Evolutionary conservation across 73 alveolate species (phyloP), one percentile per base, ranked within the genome.

Genomic region (Paramecium caudatum): DNA sequence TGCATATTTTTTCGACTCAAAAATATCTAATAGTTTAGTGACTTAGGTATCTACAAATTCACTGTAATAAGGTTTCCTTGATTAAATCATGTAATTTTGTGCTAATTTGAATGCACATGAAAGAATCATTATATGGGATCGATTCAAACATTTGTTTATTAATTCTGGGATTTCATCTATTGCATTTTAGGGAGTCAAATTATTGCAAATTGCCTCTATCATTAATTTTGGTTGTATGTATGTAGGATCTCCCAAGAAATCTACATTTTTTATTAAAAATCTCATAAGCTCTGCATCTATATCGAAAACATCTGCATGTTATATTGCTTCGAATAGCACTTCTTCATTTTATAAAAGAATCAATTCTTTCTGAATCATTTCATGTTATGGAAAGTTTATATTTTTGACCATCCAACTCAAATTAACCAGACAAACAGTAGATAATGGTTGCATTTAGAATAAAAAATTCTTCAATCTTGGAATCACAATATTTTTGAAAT

Each of bases 351-450:
- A 27, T 2, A 55, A 10, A 10, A 55, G 7, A 12, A 55, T 55
- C 2, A 55, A 55, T 4, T 55, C 80, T 4, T 23, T 55, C 46
- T 55, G 30, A 25, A 55, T 55, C 4, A 27, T 43, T 23, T 55
- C 80, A 12, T 55, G n/a, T 5, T 55, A 19, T 55, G 80, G 80
- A 0, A 55, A 8, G 12, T 21, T 55, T 27, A 37, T 37, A 55
- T 23, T 55, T 21, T 55, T 55, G 0, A 55, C 30, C 80, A 55
- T 55, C 80, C 80, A 55, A 55, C 80, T 55, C 46, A 55, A 55
- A 55, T n/a, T n/a, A n/a, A n/a, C n/a, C n/a, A n/a, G n/a, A n/a
- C n/a, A n/a, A n/a, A n/a, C n/a, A n/a, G n/a, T n/a, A n/a, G n/a
- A n/a, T n/a, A n/a, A n/a, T n/a, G 80, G 80, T 1, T 55, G 23